Conservation (phyloP, 139 green algal genomes). For the Micromonas commoda region DNA sequence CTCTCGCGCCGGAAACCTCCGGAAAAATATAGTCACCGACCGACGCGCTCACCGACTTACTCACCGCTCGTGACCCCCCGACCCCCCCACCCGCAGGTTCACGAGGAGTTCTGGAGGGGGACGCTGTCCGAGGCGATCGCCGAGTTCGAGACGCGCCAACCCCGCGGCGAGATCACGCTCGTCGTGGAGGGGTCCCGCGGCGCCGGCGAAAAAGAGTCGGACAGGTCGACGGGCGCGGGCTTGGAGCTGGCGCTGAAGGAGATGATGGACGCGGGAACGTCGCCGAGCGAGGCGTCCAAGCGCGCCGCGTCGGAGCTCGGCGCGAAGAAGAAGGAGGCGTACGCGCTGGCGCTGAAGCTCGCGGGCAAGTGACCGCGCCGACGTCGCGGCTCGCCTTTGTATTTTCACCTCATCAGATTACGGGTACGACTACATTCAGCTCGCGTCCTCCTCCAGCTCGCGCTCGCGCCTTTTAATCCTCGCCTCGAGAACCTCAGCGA, state of each 20-base stretch:
- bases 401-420: too few species aligned
- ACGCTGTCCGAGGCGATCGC: slow-evolving; percentile 33
- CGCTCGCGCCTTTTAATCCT: too few species aligned
- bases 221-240: neutral
- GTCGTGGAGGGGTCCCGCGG: slow-evolving; percentile 49
- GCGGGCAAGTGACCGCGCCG: neutral
- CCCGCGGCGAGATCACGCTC: slow-evolving; percentile 61
- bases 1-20: too few species aligned
- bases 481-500: too few species aligned
- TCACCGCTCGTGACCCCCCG: neutral
- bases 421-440: too few species aligned
- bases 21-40: too few species aligned
- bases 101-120: slow-evolving; percentile 59
- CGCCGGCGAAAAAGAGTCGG: neutral
- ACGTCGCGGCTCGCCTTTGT: too few species aligned
- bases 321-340: slow-evolving; percentile 31
- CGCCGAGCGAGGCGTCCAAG: neutral
- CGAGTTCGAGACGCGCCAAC: slow-evolving; percentile 15
- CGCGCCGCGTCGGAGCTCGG: slow-evolving; percentile 21
- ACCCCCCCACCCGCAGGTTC: slow-evolving; percentile 45
- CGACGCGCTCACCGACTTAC: neutral
- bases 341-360: neutral
- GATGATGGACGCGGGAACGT: neutral
- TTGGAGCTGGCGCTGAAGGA: neutral
- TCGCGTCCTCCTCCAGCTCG: too few species aligned